These are phyloP conservation scores for Trichosporon inkin DNA, from an alignment of 1,284 basidiomycete species.

Conservation along the genomic window DNA sequence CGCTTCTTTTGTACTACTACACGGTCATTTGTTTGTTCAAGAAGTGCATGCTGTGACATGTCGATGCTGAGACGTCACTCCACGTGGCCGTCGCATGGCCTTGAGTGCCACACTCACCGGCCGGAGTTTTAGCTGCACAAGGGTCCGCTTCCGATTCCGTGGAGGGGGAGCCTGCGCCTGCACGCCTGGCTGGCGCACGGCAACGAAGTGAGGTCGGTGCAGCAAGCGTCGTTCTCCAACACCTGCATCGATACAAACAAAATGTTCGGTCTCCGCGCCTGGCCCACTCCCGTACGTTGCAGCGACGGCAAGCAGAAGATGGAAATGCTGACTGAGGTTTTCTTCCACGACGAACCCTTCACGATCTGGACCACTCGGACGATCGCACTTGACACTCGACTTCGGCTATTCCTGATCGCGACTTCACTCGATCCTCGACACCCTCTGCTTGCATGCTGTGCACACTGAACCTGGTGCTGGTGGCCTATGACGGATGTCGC, in stretches of 20 bases:
- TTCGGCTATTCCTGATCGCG: too few relatives aligned
- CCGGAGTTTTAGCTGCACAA: slow-evolving; percentile 7
- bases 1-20: background rate
- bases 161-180: background rate
- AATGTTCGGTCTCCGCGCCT: slow-evolving; percentile 49
- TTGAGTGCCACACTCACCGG: background rate
- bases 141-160: slow-evolving; percentile 5
- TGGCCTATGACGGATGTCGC: too few relatives aligned
- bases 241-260: slow-evolving; percentile 5
- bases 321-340: slow-evolving; percentile 13
- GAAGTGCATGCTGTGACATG: too few relatives aligned
- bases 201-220: background rate
- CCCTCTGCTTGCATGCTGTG: too few relatives aligned
- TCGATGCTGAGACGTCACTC: too few relatives aligned
- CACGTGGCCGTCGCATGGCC: background rate
- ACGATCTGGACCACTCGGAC: too few relatives aligned
- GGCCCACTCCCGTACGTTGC: slow-evolving; percentile 45
- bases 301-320: background rate
- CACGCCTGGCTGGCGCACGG: background rate
- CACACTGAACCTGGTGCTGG: too few relatives aligned
- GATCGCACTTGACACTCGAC: too few relatives aligned
- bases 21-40: background rate
- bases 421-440: too few relatives aligned
- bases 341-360: background rate
- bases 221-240: slow-evolving; percentile 1